Percentiles rank a stretch among this genome's conserved stretches.
Conservation (phyloP, 495 filamentous ascomycete genomes). For the Podospora sp. region DNA sequence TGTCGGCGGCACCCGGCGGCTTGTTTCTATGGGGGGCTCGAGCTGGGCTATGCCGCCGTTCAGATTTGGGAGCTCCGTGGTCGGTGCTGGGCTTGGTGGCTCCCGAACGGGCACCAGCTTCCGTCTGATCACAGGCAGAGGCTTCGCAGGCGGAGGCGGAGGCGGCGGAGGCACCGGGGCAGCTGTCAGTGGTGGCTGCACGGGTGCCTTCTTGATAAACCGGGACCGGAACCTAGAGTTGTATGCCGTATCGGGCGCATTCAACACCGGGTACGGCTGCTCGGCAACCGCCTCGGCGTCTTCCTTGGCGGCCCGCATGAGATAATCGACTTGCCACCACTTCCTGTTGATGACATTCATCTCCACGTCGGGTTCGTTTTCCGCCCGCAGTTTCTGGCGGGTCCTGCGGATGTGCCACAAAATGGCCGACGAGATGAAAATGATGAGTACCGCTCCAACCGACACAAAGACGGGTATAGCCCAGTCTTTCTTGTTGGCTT, state of each 20-base stretch:
- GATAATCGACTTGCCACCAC: slow-evolving; percentile 1
- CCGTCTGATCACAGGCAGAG: too few relatives aligned
- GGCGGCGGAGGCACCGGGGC: too few relatives aligned
- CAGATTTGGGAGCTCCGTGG: too few relatives aligned
- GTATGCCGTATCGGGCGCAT: neutral
- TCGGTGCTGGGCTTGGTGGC: too few relatives aligned
- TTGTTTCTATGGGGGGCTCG: too few relatives aligned
- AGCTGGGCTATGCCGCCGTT: too few relatives aligned
- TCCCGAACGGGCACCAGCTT: too few relatives aligned
- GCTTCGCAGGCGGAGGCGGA: too few relatives aligned
- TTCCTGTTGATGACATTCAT: neutral
- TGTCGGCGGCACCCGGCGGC: too few relatives aligned
- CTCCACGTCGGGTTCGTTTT: neutral
- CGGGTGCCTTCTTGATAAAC: too few relatives aligned
- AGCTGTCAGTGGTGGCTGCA: too few relatives aligned
- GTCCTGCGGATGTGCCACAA: neutral
- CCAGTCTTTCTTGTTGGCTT: neutral
- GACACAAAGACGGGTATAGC: neutral
- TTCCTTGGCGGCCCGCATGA: neutral
- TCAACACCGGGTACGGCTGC: neutral
- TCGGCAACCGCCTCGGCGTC: neutral
- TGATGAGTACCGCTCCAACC: neutral
- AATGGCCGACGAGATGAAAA: neutral
- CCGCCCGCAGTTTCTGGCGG: neutral
- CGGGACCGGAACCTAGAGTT: too few relatives aligned